These are phyloP conservation scores for Neocucurbitaria cava DNA, from an alignment of 2,329 filamentous ascomycete genomes.

Conservation along the genomic window DNA sequence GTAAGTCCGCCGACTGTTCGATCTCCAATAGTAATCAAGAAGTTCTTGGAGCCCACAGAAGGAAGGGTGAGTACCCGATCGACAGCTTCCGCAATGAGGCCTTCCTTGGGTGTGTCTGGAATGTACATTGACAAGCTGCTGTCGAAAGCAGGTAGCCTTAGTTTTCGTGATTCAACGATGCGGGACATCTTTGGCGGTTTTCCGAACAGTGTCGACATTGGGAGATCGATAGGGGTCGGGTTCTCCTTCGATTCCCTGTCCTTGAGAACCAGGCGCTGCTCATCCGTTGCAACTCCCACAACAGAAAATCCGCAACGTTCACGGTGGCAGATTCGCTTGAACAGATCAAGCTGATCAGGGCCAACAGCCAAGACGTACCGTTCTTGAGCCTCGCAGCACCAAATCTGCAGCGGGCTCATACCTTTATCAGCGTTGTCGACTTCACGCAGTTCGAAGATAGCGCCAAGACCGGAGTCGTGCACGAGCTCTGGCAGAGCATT, in stretches of 20 bases:
- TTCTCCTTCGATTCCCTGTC: constrained; percentile 79
- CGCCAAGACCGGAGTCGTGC: constrained; percentile 89
- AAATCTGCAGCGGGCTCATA: constrained; percentile 96
- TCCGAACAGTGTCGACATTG: constrained; percentile 87
- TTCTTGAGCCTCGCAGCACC: constrained; percentile 97
- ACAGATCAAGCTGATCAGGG: constrained; percentile 75
- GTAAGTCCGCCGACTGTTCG: constrained; percentile 89
- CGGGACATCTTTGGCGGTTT: constrained; percentile 83
- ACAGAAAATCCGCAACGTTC: constrained; percentile 94
- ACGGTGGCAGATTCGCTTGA: constrained; percentile 73
- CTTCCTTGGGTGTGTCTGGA: constrained; percentile 61
- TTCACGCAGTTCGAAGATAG: constrained; percentile 91
- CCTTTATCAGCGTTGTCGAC: constrained; percentile 87
- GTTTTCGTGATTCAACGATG: constrained; percentile 72
- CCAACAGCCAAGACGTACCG: constrained; percentile 92
- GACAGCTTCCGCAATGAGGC: constrained; percentile 71
- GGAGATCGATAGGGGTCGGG: constrained; percentile 83
- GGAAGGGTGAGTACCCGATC: constrained; percentile 84
- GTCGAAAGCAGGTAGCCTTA: constrained; percentile 75
- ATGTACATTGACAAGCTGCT: constrained; percentile 73
- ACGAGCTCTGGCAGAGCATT: constrained; percentile 88
- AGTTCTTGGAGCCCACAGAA: constrained; percentile 94
- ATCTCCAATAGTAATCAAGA: constrained; percentile 96
- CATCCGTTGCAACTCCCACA: constrained; percentile 79
- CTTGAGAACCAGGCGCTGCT: constrained; percentile 77